Evolutionary conservation across 768 basidiomycete genomes (phyloP), one percentile per base, ranked within the genome.

Genomic region (Suillus sp.): DNA sequence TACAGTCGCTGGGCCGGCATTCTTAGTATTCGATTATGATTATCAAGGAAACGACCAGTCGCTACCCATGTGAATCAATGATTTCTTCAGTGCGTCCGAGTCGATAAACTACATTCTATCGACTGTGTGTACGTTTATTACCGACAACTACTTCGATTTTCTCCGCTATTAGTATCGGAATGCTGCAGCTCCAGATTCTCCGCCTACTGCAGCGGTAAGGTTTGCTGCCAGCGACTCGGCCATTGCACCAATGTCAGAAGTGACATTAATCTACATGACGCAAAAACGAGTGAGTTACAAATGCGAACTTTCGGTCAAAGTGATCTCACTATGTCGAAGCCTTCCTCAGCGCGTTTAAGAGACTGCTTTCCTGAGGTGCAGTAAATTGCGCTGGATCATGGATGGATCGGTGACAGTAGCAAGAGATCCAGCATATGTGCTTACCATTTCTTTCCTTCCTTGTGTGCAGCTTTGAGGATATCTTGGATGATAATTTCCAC

Each of bases 381-480:
- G 67, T 65, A 84, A 42, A 84, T 80, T 1, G 79, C 85, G 66
- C 84, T 85, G 40, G 8, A 47, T 54, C 32, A 20, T 25, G n/a
- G 63, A 16, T 64, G 25, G 27, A 40, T 34, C 10, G 27, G 38
- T 2, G 27, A 25, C 1, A 16, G 2, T 14, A 13, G 38, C 10
- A 35, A 3, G 48, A 8, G 53, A 3, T 25, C 55, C 27, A 51
- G 63, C 32, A 37, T 10, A n/a, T 27, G 13, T 11, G 25, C 78
- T 22, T 62, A 88, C 88, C 87, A 88, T 77, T 90, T 90, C 78
- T 89, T 90, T 25, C 82, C 80, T 10, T 81, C 80, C 48, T 67
- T 69, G 66, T 90, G 88, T 0, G 84, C 75, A 2, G 71, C 80
- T 43, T 76, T 67, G 35, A 86, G 75, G 30, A 90, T 83, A 18